Evolutionary conservation across 2,329 filamentous ascomycete species (phyloP), one percentile per base, ranked within the genome.

Genomic region (Pyrenophora graminea): DNA sequence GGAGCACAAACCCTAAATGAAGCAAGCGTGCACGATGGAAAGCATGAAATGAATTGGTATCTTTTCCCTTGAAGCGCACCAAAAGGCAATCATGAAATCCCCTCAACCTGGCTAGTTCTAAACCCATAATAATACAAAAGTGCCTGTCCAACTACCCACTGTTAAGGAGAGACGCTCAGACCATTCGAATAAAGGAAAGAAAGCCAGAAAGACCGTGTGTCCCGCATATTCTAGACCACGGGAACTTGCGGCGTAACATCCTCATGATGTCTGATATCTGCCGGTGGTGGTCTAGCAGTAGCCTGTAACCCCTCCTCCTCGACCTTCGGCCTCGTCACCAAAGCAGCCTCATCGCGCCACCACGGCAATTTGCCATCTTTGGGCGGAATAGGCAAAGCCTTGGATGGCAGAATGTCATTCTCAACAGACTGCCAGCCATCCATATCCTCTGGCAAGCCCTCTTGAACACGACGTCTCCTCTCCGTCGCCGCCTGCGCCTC

Each of bases 401-500:
- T 73, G 1, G 71, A 64, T 1, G 69, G 67, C 30, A 53, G 49
- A 7, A 73, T 58, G 46, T 79, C 76, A 30, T 63, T 56, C 46
- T 75, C 69, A 56, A 78, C 69, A 1, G 61, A 62, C 13, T 68
- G 64, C 39, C 66, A 56, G 4, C 72, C 60, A 4, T 64, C 62
- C 8, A 61, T 62, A 3, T 68, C 62, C 6, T 68, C 66, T 15
- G 66, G 58, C 15, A 73, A 58, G 6, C 68, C 68, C n/a, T 61
- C 45, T 9, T 77, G 69, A 3, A 68, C 30, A 12, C 73, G 68
- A 19, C 66, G 67, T 21, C 69, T 61, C 34, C 68, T 58, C 31
- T 61, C 60, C 2, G 45, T 53, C 9, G 64, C 83, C 76, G 86
- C 85, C 69, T 86, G 84, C 30, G 83, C 79, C 69, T 93, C 89